These are phyloP conservation scores for Elaeagnus macrophylla DNA, from an alignment of 306 rosid genomes.

Conservation along the genomic window DNA sequence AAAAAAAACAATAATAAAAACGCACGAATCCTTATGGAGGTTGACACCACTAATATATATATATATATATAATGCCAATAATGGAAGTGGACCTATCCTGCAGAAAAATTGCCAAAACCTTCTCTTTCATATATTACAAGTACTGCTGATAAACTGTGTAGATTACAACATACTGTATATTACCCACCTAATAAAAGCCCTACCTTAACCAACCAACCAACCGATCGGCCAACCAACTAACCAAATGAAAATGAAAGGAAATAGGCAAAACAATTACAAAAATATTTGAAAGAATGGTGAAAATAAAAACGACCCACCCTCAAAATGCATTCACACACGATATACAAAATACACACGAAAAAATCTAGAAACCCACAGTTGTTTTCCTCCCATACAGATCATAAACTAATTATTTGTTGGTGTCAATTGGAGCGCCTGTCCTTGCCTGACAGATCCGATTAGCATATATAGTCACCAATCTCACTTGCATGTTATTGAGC, in stretches of 20 bases:
- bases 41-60: too few species aligned
- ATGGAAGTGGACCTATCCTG: too few species aligned
- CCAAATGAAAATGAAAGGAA: slow-evolving; percentile 14
- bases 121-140: too few species aligned
- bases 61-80: too few species aligned
- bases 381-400: slow-evolving; percentile 12
- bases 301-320: slow-evolving; percentile 34
- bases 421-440: slow-evolving; percentile 60
- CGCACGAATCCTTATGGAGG: too few species aligned
- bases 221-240: slow-evolving; percentile 33
- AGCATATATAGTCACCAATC: slow-evolving; percentile 91
- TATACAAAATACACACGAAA: slow-evolving; percentile 64
- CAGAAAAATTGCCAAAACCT: too few species aligned
- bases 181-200: slow-evolving; percentile 47
- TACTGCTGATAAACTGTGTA: not conserved
- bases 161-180: slow-evolving; percentile 47
- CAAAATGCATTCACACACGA: slow-evolving; percentile 53
- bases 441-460: slow-evolving; percentile 96
- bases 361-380: slow-evolving; percentile 26
- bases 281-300: slow-evolving; percentile 20
- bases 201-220: slow-evolving; percentile 3
- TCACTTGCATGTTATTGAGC: slow-evolving; percentile 85
- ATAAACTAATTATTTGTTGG: slow-evolving; percentile 41
- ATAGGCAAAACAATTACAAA: slow-evolving; percentile 16
- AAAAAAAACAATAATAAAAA: too few species aligned